A percentile compares a stretch with the other conserved stretches of the same genome.
These are phyloP conservation scores for Dictyostelium purpureum DNA, from an alignment of 78 protist genomes.

Conservation along the genomic window DNA sequence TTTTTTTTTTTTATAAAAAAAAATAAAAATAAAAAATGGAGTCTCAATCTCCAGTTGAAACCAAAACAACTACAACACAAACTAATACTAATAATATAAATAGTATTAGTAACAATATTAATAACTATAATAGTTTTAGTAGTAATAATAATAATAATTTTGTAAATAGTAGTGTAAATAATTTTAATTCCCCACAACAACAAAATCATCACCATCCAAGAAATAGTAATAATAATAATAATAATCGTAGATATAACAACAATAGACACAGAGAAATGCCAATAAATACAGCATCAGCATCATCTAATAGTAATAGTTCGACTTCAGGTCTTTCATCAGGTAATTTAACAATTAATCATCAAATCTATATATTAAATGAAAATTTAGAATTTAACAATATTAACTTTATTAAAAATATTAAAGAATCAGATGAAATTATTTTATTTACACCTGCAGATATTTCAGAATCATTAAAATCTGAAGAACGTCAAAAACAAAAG, in stretches of 20 bases:
- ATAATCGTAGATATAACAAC: not conserved
- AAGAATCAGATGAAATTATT: constrained; percentile 42
- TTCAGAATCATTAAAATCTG: constrained; percentile 14
- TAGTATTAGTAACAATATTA: not conserved
- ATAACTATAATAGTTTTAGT: not conserved
- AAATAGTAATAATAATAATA: not conserved
- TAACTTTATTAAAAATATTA: not conserved
- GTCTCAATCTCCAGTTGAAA: too few relatives aligned
- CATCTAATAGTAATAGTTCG: not conserved
- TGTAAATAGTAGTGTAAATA: not conserved
- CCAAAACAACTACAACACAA: not conserved
- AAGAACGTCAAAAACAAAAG: constrained; percentile 6
- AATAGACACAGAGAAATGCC: not conserved
- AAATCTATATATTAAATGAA: not conserved
- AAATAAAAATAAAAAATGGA: not conserved
- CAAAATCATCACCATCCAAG: not conserved
- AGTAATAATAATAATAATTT: not conserved
- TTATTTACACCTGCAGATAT: constrained; percentile 3
- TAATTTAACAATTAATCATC: not conserved
- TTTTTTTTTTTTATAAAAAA: not conserved
- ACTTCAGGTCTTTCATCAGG: too few relatives aligned
- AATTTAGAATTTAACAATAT: not conserved
- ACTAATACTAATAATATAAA: not conserved
- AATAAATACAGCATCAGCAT: not conserved
- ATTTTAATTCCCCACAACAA: not conserved